A percentile compares a stretch with the other conserved stretches of the same genome.
These are phyloP conservation scores for Pythium phragmitis DNA, from an alignment of 352 stramenopile genomes.

Conservation along the genomic window DNA sequence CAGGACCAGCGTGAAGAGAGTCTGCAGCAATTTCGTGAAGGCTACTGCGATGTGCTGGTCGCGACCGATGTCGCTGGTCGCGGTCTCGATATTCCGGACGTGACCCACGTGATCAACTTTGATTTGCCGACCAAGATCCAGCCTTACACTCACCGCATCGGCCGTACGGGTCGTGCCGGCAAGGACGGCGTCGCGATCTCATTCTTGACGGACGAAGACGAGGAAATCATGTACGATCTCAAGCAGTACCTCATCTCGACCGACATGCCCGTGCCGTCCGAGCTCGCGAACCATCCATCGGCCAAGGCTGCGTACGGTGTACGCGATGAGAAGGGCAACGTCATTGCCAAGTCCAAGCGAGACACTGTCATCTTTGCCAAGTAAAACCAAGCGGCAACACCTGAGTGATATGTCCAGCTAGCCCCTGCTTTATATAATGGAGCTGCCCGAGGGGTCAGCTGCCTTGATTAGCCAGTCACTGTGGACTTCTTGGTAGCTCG, in stretches of 20 bases:
- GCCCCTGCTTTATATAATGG: slow-evolving; percentile 18
- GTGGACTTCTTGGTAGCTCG: background rate
- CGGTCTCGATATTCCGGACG: slow-evolving; percentile 98
- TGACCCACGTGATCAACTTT: slow-evolving; percentile 99
- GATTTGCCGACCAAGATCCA: slow-evolving; percentile 98
- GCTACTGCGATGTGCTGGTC: slow-evolving; percentile 89
- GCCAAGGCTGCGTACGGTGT: slow-evolving; percentile 84
- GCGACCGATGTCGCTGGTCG: slow-evolving; percentile 94
- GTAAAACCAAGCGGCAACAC: slow-evolving; percentile 28
- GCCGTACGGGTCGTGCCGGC: slow-evolving; percentile 96
- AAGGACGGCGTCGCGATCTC: slow-evolving; percentile 97
- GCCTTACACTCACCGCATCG: slow-evolving; percentile 98
- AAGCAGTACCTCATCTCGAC: slow-evolving; percentile 97
- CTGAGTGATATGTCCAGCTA: background rate
- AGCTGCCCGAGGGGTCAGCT: background rate
- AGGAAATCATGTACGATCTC: slow-evolving; percentile 96
- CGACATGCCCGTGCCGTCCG: slow-evolving; percentile 90
- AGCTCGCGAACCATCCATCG: slow-evolving; percentile 93
- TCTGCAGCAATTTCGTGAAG: slow-evolving; percentile 89
- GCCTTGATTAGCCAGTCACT: too few species aligned
- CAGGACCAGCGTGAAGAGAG: slow-evolving; percentile 95
- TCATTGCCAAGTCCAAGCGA: slow-evolving; percentile 84
- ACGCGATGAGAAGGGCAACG: slow-evolving; percentile 84
- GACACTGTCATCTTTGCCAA: slow-evolving; percentile 89
- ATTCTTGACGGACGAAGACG: slow-evolving; percentile 97